Base-by-base conservation (phyloP, 129 eudicot genomes). In the Flaveria bidentis region DNA sequence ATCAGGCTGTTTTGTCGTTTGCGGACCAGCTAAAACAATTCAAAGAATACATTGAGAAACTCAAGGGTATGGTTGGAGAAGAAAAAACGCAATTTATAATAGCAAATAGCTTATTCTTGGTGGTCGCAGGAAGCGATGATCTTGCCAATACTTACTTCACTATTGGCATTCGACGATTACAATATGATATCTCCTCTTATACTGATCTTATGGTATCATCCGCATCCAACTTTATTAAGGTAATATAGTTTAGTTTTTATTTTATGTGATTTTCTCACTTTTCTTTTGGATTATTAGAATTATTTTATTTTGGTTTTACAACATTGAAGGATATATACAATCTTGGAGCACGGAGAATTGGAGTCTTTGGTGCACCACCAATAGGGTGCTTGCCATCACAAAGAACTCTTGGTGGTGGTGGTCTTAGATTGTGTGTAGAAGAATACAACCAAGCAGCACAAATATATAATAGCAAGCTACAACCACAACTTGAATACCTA, bases 91-190 rank as follows among this genome's bases (percentile, higher is more conserved):
- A 66, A 5, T 49, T 11, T 79, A 85, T 90, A 9, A 33, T 93
- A 62, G 76, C 73, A 26, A 88, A 90, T 47, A 70, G 82, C 64
- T 0, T 93, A 26, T 79, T 45, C 78, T 5, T 93, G 20, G 82
- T 93, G 15, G 89, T 90, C 10, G 89, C 93, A 2, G 98, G 97
- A 3, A 93, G 92, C 67, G 86, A 91, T 63, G 97, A 93, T 75
- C 77, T 93, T n/a, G 89, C 95, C 33, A 90, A 90, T 56, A 93
- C 96, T 22, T 93, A 93, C 44, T 93, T 86, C 79, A 82, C 83
- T 3, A 4, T 83, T 2, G 88, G 91, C 47, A 55, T 82, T 25
- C 78, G 89, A 6, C 74, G 33, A 15, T 41, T 52, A 30, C 78
- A 75, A 11, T 92, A 90, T 28, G 89, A 93, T 23, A 26, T 90